Percentiles rank a stretch among this genome's conserved stretches.
Conservation (phyloP, 2,329 filamentous ascomycete species). For the Penicillium sp. region DNA sequence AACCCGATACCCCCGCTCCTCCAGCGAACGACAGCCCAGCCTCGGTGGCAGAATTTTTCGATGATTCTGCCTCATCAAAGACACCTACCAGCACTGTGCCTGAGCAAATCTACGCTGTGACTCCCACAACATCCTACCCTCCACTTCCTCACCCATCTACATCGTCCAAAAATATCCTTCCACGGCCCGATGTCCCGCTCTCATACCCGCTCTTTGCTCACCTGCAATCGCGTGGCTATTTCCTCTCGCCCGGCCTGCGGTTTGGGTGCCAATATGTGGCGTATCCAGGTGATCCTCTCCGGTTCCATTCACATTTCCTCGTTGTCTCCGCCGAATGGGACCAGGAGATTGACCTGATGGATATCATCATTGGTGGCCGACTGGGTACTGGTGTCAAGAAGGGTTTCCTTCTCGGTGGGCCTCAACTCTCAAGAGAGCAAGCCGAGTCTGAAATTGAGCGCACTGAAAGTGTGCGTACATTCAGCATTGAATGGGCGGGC, state of each 20-base stretch:
- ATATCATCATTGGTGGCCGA: slow-evolving; percentile 81
- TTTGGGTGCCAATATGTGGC: slow-evolving; percentile 95
- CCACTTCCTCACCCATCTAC: slow-evolving; percentile 38
- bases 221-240: slow-evolving; percentile 78
- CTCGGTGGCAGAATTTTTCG: slow-evolving; percentile 28
- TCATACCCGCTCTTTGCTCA: slow-evolving; percentile 78
- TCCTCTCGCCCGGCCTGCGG: slow-evolving; percentile 84
- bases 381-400: slow-evolving; percentile 96
- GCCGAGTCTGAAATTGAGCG: slow-evolving; percentile 35
- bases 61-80: slow-evolving; percentile 7
- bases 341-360: slow-evolving; percentile 78
- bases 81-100: slow-evolving; percentile 8
- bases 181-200: slow-evolving; percentile 39
- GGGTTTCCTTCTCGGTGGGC: slow-evolving; percentile 81
- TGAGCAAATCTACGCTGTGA: slow-evolving; percentile 39
- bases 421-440: slow-evolving; percentile 44
- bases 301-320: slow-evolving; percentile 94
- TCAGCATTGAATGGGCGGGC: slow-evolving; percentile 90
- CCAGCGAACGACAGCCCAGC: slow-evolving; percentile 5
- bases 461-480: slow-evolving; percentile 60
- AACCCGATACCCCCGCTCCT: not conserved
- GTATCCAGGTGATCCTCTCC: slow-evolving; percentile 90
- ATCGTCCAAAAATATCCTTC: slow-evolving; percentile 26
- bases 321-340: slow-evolving; percentile 85
- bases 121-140: slow-evolving; percentile 53